These are phyloP conservation scores for Nannochloropsis salina DNA, from an alignment of 108 stramenopile species.

Conservation along the genomic window DNA sequence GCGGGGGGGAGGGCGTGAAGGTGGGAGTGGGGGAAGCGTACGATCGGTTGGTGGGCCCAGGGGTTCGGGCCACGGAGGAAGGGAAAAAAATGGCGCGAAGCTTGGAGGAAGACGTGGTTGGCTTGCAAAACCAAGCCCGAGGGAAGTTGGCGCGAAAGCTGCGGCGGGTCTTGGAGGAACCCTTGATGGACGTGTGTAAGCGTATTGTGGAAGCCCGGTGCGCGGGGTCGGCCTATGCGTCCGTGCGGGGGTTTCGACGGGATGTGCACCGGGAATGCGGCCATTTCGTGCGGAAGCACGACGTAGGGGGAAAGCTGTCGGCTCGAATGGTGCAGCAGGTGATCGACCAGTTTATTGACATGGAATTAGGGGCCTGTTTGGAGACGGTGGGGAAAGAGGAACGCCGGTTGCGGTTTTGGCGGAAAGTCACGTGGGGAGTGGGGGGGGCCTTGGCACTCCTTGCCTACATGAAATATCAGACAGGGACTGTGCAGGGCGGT, in stretches of 20 bases:
- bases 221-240: neutral
- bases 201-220: neutral
- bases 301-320: neutral
- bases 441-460: neutral
- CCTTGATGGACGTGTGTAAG: neutral
- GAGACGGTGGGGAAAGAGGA: neutral
- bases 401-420: constrained; percentile 7
- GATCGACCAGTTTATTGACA: neutral
- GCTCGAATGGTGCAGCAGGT: neutral
- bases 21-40: neutral
- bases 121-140: neutral
- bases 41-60: neutral
- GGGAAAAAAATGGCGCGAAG: neutral
- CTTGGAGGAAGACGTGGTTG: neutral
- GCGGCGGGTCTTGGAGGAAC: neutral
- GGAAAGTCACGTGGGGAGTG: neutral
- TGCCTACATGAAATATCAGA: neutral
- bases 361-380: neutral
- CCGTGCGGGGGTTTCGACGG: neutral
- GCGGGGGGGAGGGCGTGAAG: neutral
- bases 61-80: constrained; percentile 1
- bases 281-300: neutral
- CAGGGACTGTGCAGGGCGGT: neutral
- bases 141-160: neutral
- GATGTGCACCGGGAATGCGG: constrained; percentile 6